Evolutionary conservation across 345 rosid species (phyloP), one percentile per base, ranked within the genome.

Genomic region (Sisymbrium irio): DNA sequence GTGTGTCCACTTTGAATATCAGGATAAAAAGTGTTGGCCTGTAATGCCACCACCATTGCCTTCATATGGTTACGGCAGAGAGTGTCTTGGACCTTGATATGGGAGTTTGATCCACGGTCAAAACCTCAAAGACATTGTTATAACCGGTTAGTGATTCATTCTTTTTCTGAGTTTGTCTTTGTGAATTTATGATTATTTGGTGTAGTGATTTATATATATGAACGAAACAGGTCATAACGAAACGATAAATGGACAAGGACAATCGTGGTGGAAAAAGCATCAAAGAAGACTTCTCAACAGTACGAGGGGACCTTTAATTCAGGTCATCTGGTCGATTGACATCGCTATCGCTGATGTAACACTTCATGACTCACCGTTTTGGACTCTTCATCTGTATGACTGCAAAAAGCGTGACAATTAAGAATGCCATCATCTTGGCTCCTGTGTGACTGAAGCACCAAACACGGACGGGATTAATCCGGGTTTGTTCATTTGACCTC

Each of bases 391-490:
- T 83, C 99, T 96, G 12, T 95, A 92, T 77, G 99, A 90, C 78
- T 92, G 99, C 92, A 90, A 90, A 84, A 95, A 92, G n/a, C 62
- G 80, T 95, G 22, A 92, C 93, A 0, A 66, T 92, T 33, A 84
- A 78, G 67, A 86, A 82, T 44, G 88, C 92, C 61, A 95, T 97
- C 12, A 90, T 95, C 71, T 82, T 92, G 81, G 89, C 92, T 80
- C 97, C 99, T 32, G 59, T n/a, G n/a, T 88, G 39, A 55, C 73
- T 15, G 85, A 86, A 80, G 97, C 99, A 59, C 99, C 97, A 64
- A 95, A 95, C 77, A 95, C 99, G 0, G 99, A 95, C 78, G 99
- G 97, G 61, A 95, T 95, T 59, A 97, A 95, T 83, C 97, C 97
- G 0, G 98, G 97, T 89, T 72, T 75, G 85, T 60, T 41, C 13